Conservation (phyloP, 176 grass and related monocot species). For the Bolboschoenus planiculmis region DNA sequence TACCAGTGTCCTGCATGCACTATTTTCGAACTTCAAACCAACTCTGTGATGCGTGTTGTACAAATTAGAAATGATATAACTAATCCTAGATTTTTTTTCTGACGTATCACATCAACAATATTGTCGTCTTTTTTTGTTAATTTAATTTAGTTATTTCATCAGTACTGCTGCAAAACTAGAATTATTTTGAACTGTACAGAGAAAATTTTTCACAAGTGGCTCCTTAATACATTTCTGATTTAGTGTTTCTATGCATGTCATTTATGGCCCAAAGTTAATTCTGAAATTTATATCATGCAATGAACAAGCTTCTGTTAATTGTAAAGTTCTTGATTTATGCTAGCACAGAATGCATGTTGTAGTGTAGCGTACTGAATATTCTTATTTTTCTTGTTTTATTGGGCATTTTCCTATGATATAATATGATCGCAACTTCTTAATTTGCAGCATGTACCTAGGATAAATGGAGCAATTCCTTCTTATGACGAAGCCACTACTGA, state of each 20-base stretch:
- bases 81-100: background rate
- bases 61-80: background rate
- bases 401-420: background rate
- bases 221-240: background rate
- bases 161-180: background rate
- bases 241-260: background rate
- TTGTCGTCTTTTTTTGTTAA: background rate
- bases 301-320: background rate
- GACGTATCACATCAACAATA: background rate
- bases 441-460: slow-evolving; percentile 96
- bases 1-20: background rate
- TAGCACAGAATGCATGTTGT: background rate
- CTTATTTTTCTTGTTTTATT: background rate
- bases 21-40: background rate
- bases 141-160: background rate
- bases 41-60: background rate
- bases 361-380: background rate
- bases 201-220: background rate
- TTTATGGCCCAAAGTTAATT: background rate
- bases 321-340: background rate
- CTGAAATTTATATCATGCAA: background rate
- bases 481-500: slow-evolving; percentile 86
- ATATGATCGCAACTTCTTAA: slow-evolving; percentile 22
- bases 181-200: background rate
- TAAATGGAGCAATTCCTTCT: slow-evolving; percentile 96